Percentiles rank a stretch among this genome's conserved stretches.
Evolutionary conservation across 805 yeast species (phyloP).

Genomic region (Saccharomyces paradoxus): DNA sequence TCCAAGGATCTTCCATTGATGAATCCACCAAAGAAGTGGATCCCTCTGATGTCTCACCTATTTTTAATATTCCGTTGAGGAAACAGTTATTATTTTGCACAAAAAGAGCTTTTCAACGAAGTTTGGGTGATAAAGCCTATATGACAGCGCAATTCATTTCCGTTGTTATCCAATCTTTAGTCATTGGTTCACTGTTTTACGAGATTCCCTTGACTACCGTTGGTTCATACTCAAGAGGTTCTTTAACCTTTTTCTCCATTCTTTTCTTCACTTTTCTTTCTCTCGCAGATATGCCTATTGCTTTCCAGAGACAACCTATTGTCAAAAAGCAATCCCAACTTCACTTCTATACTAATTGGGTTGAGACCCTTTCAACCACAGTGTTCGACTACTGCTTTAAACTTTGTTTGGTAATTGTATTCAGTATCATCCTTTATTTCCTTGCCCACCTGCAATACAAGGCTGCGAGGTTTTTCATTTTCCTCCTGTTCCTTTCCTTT

Average conservation of each 20-base stretch:
- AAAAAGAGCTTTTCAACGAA: constrained; percentile 38
- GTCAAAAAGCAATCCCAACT: constrained; percentile 58
- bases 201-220: constrained; percentile 36
- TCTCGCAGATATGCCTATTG: constrained; percentile 44
- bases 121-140: constrained; percentile 39
- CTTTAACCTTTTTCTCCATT: constrained; percentile 43
- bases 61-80: constrained; percentile 13
- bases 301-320: constrained; percentile 44
- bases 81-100: constrained; percentile 40
- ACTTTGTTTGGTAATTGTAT: constrained; percentile 34
- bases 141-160: constrained; percentile 36
- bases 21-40: constrained; percentile 25
- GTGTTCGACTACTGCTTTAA: constrained; percentile 55
- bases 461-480: constrained; percentile 47
- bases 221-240: constrained; percentile 48
- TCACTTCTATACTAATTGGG: constrained; percentile 57
- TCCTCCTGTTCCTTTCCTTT: constrained; percentile 36
- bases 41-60: constrained; percentile 23
- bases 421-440: constrained; percentile 45
- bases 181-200: constrained; percentile 45
- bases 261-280: constrained; percentile 51
- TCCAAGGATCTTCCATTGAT: constrained; percentile 21
- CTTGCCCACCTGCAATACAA: constrained; percentile 40
- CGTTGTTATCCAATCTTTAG: constrained; percentile 33
- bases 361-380: constrained; percentile 56